phyloP scores from a whole-genome alignment of 2,329 filamentous ascomycete species.

The Cytospora piceae region DNA sequence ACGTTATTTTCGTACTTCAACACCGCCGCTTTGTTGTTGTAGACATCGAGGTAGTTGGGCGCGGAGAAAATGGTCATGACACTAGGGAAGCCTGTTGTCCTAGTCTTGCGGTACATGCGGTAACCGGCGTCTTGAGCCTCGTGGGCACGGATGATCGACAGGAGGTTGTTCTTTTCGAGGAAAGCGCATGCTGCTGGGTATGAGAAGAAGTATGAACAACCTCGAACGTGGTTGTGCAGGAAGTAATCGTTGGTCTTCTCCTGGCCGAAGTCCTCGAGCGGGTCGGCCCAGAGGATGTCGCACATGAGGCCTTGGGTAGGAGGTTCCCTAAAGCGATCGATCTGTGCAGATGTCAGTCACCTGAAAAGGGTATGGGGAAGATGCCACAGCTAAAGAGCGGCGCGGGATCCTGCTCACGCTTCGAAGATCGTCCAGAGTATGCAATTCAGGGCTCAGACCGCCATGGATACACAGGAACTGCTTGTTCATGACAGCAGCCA shows the following conservation, averaged over 20 bases:
- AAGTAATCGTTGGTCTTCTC: constrained; percentile 99
- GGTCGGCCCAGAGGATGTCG: constrained; percentile 98
- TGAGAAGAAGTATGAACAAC: constrained; percentile 99
- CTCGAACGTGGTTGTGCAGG: constrained; percentile 96
- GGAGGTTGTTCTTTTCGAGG: constrained; percentile 96
- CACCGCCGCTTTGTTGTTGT: constrained; percentile 99
- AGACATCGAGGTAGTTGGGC: constrained; percentile 97
- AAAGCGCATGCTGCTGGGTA: constrained; percentile 97
- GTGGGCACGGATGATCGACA: constrained; percentile 96
- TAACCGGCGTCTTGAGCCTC: constrained; percentile 98
- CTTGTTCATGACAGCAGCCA: constrained; percentile 99
- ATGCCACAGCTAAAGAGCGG: constrained; percentile 6
- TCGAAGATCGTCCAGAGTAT: constrained; percentile 93
- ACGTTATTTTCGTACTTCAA: constrained; percentile 99
- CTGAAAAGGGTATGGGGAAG: background rate
- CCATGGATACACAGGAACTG: constrained; percentile 99
- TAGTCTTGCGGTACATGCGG: constrained; percentile 98
- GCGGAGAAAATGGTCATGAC: constrained; percentile 99
- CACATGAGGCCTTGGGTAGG: constrained; percentile 98
- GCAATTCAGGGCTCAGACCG: constrained; percentile 91
- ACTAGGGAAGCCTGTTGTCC: constrained; percentile 96
- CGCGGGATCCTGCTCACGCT: constrained; percentile 59
- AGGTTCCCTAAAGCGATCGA: constrained; percentile 96
- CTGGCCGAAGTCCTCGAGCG: constrained; percentile 96
- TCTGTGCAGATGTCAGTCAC: constrained; percentile 53